Evolutionary conservation across 306 rosid genomes (phyloP).

Genomic region (Luffa aegyptiaca): DNA sequence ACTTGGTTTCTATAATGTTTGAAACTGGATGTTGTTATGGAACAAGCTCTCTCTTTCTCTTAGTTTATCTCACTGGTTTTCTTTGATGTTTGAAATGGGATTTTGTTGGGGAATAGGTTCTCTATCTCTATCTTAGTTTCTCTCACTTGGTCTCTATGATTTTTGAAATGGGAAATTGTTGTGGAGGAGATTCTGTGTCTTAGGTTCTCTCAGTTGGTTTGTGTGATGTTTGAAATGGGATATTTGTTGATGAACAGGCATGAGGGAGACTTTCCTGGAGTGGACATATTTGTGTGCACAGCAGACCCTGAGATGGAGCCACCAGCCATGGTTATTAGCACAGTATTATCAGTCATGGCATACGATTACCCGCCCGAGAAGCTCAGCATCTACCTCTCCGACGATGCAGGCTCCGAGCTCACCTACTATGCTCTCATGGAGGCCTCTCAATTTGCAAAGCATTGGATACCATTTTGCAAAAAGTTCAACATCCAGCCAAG

Average conservation of each 20-base stretch:
- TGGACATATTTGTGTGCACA: slow-evolving; percentile 82
- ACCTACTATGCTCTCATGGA: slow-evolving; percentile 56
- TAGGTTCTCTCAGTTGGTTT: background rate
- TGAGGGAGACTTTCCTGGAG: slow-evolving; percentile 39
- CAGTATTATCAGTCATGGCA: slow-evolving; percentile 67
- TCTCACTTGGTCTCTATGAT: background rate
- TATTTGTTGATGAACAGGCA: slow-evolving; percentile 22
- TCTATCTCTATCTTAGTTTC: background rate
- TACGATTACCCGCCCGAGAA: slow-evolving; percentile 68
- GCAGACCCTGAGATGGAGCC: slow-evolving; percentile 75
- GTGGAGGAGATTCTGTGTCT: background rate
- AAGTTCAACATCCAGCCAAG: slow-evolving; percentile 48
- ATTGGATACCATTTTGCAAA: slow-evolving; percentile 80
- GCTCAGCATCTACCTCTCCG: slow-evolving; percentile 66
- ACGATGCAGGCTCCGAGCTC: slow-evolving; percentile 58
- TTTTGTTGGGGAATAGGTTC: background rate
- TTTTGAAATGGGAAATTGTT: background rate
- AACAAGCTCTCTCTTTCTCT: background rate
- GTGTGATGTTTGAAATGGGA: background rate
- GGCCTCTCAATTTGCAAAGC: slow-evolving; percentile 59
- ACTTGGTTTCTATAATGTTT: background rate
- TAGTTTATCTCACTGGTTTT: background rate
- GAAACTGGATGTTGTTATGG: background rate
- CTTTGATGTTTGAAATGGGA: background rate
- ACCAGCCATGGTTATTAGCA: slow-evolving; percentile 61